phyloP scores from a whole-genome alignment of 352 stramenopile genomes.

The Lagenidium giganteum region DNA sequence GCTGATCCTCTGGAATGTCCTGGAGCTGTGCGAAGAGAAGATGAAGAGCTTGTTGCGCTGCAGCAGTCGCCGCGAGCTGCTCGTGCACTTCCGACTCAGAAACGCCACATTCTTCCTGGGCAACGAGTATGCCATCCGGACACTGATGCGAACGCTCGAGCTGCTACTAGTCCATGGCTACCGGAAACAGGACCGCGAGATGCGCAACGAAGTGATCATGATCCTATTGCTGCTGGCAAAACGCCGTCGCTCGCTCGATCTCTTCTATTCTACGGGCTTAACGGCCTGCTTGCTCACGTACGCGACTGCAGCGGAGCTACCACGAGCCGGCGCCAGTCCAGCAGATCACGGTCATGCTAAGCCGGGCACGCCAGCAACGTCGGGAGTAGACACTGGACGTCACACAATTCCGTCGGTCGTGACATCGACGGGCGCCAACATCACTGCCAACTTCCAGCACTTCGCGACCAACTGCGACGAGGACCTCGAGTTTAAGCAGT shows the following conservation, averaged over 20 bases:
- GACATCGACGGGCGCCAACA: constrained; percentile 13
- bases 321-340: too few relatives aligned
- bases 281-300: constrained; percentile 47
- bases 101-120: constrained; percentile 47
- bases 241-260: constrained; percentile 25
- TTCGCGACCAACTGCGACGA: constrained; percentile 46
- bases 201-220: constrained; percentile 61
- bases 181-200: constrained; percentile 60
- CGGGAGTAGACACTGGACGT: too few relatives aligned
- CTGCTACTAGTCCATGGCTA: constrained; percentile 39
- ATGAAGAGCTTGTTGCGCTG: constrained; percentile 23
- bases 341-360: too few relatives aligned
- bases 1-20: constrained; percentile 48
- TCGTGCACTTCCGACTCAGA: constrained; percentile 35
- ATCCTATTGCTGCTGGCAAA: constrained; percentile 43
- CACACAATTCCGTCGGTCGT: too few relatives aligned
- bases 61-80: constrained; percentile 29
- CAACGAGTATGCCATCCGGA: constrained; percentile 37
- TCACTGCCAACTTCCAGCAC: constrained; percentile 38
- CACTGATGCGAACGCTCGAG: constrained; percentile 40
- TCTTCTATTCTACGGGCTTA: constrained; percentile 41
- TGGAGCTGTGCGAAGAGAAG: constrained; percentile 44
- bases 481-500: constrained; percentile 69
- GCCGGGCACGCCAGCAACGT: too few relatives aligned
- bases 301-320: constrained; percentile 37